These are phyloP conservation scores for Phytophthora multivora DNA, from an alignment of 352 stramenopile species.

Conservation along the genomic window DNA sequence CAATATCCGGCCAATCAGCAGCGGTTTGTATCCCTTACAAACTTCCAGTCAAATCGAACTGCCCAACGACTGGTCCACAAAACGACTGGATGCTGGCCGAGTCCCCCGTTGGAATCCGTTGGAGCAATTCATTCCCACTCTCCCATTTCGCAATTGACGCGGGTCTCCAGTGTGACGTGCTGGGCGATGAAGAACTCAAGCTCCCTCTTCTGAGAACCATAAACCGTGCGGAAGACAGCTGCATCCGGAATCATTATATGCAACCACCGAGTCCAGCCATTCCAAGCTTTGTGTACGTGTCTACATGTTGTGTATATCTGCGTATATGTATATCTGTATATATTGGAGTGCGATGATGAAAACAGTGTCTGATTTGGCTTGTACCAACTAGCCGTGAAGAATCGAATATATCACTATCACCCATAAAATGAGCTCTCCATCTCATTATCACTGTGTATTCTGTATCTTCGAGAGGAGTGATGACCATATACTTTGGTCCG, in stretches of 20 bases:
- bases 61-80: not conserved
- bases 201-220: slow-evolving; percentile 87
- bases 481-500: slow-evolving; percentile 92
- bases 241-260: slow-evolving; percentile 92
- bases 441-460: slow-evolving; percentile 17
- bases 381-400: slow-evolving; percentile 92
- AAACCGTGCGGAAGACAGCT: slow-evolving; percentile 79
- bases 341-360: slow-evolving; percentile 84
- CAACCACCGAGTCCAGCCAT: slow-evolving; percentile 74
- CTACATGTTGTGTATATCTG: slow-evolving; percentile 25
- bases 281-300: slow-evolving; percentile 19
- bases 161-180: slow-evolving; percentile 8
- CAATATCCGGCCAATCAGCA: not conserved
- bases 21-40: no score
- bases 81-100: slow-evolving; percentile 26
- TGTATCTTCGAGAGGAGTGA: slow-evolving; percentile 54
- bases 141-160: slow-evolving; percentile 36
- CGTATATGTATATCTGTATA: slow-evolving; percentile 20
- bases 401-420: slow-evolving; percentile 93
- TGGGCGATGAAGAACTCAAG: slow-evolving; percentile 83
- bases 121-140: not conserved
- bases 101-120: not conserved
- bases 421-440: slow-evolving; percentile 90
- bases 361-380: slow-evolving; percentile 83
- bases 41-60: no score